A percentile compares a stretch with the other conserved stretches of the same genome.
Conservation (phyloP, 345 rosid genomes). For the Eucalyptus pumila region DNA sequence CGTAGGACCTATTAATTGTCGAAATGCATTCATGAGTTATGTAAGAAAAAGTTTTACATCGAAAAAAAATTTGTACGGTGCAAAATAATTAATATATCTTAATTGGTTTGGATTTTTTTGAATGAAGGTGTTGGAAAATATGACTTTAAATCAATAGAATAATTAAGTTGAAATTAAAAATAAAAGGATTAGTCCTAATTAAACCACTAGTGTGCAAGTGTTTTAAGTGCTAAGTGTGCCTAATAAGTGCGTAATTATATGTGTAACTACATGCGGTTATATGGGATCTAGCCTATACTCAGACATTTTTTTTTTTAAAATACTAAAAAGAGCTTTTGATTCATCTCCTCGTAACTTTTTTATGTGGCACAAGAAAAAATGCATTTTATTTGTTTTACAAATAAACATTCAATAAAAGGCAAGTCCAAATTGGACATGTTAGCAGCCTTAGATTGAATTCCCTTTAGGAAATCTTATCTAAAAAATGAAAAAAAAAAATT, state of each 20-base stretch:
- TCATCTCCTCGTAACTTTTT: no score
- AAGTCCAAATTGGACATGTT: neutral
- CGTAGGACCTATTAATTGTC: fast-evolving
- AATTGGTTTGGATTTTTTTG: neutral
- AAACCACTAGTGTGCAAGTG: fast-evolving
- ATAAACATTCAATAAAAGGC: no score
- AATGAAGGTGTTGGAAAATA: no score
- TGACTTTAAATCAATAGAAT: no score
- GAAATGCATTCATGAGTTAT: neutral
- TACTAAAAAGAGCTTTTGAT: no score
- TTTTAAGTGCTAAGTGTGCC: no score
- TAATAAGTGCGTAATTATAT: no score
- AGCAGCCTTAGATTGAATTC: neutral
- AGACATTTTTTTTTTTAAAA: no score
- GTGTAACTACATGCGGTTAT: fast-evolving
- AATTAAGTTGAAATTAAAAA: no score
- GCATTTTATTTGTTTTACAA: no score
- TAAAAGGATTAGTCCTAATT: no score
- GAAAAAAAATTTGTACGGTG: fast-evolving
- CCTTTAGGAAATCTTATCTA: neutral
- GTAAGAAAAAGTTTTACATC: fast-evolving
- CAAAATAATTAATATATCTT: fast-evolving
- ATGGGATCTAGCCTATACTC: fast-evolving
- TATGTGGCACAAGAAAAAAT: fast-evolving
- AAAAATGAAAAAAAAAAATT: no score